phyloP scores from a whole-genome alignment of 83 land plant genomes.

The Picea abies region DNA sequence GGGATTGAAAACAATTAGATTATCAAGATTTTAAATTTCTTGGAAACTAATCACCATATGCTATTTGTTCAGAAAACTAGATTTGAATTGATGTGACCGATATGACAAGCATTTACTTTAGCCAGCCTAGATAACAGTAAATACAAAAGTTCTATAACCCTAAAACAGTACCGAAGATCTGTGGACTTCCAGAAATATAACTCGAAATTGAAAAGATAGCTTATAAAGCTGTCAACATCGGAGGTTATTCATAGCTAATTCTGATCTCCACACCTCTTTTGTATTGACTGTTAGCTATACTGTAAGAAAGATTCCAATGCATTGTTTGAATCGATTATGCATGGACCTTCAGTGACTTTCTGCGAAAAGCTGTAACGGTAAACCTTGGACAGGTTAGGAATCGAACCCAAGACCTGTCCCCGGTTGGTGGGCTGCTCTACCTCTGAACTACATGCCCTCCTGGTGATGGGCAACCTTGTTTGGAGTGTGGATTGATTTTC shows the following conservation, averaged over 20 bases:
- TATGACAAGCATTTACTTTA: not conserved
- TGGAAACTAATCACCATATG: not conserved
- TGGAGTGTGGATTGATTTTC: no score
- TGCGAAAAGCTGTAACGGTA: no score
- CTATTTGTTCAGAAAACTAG: not conserved
- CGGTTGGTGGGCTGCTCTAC: not conserved
- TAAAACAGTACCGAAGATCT: not conserved
- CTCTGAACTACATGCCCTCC: not conserved
- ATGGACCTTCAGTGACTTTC: not conserved
- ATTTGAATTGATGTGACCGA: not conserved
- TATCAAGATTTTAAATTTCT: not conserved
- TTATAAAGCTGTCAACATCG: no score
- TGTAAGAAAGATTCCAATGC: not conserved
- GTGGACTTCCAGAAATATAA: not conserved
- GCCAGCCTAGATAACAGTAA: no score
- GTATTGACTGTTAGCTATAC: not conserved
- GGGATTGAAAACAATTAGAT: not conserved
- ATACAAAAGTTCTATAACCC: not conserved
- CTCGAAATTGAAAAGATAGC: not conserved
- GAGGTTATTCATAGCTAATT: no score
- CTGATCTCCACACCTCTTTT: not conserved
- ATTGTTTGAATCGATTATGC: not conserved
- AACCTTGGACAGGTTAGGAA: no score
- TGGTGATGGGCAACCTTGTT: no score
- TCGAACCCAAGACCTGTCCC: no score